Percentiles rank a stretch among this genome's conserved stretches.
Conservation (phyloP, 495 filamentous ascomycete species). For the Xylaria longipes region DNA sequence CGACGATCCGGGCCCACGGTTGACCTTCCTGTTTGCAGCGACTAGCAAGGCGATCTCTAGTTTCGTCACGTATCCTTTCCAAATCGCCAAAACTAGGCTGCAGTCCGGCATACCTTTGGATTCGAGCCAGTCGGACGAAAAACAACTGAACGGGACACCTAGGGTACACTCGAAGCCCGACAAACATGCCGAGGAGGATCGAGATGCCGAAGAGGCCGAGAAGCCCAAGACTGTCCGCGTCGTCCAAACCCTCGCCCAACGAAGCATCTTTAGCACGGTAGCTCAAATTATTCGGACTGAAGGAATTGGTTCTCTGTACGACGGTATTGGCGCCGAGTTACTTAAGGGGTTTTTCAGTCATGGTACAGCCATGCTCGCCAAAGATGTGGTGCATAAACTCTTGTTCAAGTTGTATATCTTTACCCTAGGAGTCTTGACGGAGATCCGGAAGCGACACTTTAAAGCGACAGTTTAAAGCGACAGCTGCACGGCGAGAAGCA, state of each 20-base stretch:
- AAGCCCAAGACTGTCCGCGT: conserved; percentile 27
- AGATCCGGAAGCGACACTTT: conserved; percentile 28
- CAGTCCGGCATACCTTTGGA: conserved; percentile 56
- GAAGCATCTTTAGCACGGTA: conserved; percentile 69
- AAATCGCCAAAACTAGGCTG: conserved; percentile 77
- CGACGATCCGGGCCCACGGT: conserved; percentile 55
- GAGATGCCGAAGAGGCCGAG: conserved; percentile 26
- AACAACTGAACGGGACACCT: neutral
- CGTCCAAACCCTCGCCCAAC: conserved; percentile 34
- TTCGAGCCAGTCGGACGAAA: conserved; percentile 29
- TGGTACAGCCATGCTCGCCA: conserved; percentile 88
- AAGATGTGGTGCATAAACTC: conserved; percentile 77
- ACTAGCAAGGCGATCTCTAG: conserved; percentile 81
- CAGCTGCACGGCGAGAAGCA: neutral
- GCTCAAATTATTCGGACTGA: conserved; percentile 68
- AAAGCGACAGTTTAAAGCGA: too few species aligned
- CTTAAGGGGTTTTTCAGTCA: conserved; percentile 86
- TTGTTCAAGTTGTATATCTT: conserved; percentile 73
- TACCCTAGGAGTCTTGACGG: conserved; percentile 43
- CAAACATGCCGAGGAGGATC: conserved; percentile 26
- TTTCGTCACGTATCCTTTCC: conserved; percentile 84
- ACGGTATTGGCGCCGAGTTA: conserved; percentile 77
- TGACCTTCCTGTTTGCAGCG: conserved; percentile 74
- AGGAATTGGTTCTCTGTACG: conserved; percentile 74
- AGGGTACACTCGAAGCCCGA: neutral